Conservation (phyloP, 2,329 filamentous ascomycete species). For the Xylaria sp. region DNA sequence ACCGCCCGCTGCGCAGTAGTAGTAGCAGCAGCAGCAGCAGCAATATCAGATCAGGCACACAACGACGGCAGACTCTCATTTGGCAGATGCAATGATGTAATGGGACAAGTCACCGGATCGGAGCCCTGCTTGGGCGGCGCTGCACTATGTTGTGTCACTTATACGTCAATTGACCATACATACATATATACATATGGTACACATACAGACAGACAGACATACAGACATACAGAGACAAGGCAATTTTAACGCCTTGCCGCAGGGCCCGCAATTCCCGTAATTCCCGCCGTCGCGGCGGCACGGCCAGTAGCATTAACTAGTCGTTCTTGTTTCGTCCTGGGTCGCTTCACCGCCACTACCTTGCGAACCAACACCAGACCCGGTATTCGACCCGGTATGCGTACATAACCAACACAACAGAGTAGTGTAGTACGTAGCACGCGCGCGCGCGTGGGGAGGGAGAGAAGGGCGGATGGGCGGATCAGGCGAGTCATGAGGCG, state of each 20-base stretch:
- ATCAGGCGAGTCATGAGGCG: conserved; percentile 28
- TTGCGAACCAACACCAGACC: conserved; percentile 16
- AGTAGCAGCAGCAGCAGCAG: neutral
- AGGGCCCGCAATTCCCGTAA: conserved; percentile 16
- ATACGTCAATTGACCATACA: conserved; percentile 10
- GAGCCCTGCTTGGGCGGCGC: neutral
- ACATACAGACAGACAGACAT: neutral
- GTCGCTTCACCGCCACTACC: conserved; percentile 23
- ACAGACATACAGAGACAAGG: conserved; percentile 2
- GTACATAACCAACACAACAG: neutral
- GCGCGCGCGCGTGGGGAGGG: neutral
- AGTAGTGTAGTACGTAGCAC: neutral
- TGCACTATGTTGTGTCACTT: conserved; percentile 35
- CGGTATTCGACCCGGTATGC: neutral
- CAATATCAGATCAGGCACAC: conserved; percentile 28
- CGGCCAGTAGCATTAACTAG: conserved; percentile 5
- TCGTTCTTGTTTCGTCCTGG: neutral
- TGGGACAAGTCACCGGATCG: conserved; percentile 28
- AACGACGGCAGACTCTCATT: no score
- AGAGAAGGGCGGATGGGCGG: no score
- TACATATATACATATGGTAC: neutral
- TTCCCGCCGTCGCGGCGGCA: conserved; percentile 18
- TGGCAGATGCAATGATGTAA: no score
- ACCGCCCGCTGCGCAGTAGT: no score
- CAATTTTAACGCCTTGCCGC: conserved; percentile 20